A percentile compares a stretch with the other conserved stretches of the same genome.
These are phyloP conservation scores for Carnegiea gigantea DNA, from an alignment of 179 eudicot species.

Conservation along the genomic window DNA sequence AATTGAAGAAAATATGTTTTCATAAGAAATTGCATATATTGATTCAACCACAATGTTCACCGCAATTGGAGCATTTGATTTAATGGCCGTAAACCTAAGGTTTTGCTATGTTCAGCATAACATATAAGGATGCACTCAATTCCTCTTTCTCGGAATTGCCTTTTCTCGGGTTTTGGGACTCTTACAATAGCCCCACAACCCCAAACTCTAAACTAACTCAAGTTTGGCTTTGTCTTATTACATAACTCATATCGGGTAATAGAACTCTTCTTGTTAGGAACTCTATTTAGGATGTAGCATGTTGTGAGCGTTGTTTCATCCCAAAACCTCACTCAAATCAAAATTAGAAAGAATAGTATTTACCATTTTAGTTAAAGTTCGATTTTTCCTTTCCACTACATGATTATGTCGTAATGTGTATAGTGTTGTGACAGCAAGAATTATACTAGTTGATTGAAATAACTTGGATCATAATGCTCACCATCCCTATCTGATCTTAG, in stretches of 20 bases:
- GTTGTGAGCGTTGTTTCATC: neutral
- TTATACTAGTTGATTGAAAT: neutral
- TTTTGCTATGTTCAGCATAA: neutral
- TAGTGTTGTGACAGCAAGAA: neutral
- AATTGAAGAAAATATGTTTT: neutral
- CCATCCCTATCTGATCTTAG: neutral
- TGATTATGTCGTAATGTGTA: conserved; percentile 1
- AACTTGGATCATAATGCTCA: neutral
- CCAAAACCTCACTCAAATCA: conserved; percentile 5
- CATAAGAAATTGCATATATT: conserved; percentile 8
- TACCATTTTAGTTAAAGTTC: neutral
- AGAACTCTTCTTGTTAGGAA: neutral
- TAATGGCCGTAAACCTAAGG: neutral
- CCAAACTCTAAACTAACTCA: neutral
- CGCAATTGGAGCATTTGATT: neutral
- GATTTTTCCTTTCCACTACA: neutral
- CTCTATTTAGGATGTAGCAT: neutral
- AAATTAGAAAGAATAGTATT: neutral
- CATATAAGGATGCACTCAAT: conserved; percentile 3
- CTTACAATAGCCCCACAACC: conserved; percentile 5
- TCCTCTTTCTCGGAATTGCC: neutral
- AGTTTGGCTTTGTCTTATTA: neutral
- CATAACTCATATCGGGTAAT: conserved; percentile 1
- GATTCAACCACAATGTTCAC: neutral
- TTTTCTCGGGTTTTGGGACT: neutral